Base-by-base conservation (phyloP, 495 filamentous ascomycete genomes). In the Wilcoxina mikolae region DNA sequence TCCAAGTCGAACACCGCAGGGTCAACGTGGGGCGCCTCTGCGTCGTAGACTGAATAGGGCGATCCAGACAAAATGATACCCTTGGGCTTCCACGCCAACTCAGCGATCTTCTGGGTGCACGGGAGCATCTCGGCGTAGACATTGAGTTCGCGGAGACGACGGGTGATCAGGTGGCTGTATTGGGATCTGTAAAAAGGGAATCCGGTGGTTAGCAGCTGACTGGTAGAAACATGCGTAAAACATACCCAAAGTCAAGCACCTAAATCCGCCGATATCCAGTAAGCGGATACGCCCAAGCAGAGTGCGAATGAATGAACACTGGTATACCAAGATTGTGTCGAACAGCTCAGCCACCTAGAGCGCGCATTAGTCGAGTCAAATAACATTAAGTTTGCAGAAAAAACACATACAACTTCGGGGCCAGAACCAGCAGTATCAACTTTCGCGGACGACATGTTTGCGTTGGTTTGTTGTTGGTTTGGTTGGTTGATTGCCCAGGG, bases 61-160 rank as follows among this genome's bases (percentile, higher is more conserved):
- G 85, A 83, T 49, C 84, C 85, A 15, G 82, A 86, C 17, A 89
- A 73, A 43, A 85, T 81, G 57, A 87, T 76, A 62, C 87, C 88
- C 67, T 84, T 86, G 17, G 90, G 90, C 60, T 78, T 85, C 74
- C 76, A 95, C 23, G 72, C 59, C 11, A 96, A 76, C 45, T 93
- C 85, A 4, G 76, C 68, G 11, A 95, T 65, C 73, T 89, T 93
- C 53, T 82, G 78, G 52, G 87, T 95, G 73, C 90, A 95, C 26
- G 88, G 89, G 43, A 94, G 78, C 81, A 95, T 84, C 72, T 96
- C 90, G 38, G 78, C 78, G 74, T 84, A 95, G 67, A 96, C 76
- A 73, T 85, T 83, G 70, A 94, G 74, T 42, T 82, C 79, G 59
- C 87, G 75, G 12, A 93, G 75, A 44, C 85, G 79, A 28, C 87